These are phyloP conservation scores for Colletotrichum spaethianum DNA, from an alignment of 2,329 filamentous ascomycete species.

Conservation along the genomic window DNA sequence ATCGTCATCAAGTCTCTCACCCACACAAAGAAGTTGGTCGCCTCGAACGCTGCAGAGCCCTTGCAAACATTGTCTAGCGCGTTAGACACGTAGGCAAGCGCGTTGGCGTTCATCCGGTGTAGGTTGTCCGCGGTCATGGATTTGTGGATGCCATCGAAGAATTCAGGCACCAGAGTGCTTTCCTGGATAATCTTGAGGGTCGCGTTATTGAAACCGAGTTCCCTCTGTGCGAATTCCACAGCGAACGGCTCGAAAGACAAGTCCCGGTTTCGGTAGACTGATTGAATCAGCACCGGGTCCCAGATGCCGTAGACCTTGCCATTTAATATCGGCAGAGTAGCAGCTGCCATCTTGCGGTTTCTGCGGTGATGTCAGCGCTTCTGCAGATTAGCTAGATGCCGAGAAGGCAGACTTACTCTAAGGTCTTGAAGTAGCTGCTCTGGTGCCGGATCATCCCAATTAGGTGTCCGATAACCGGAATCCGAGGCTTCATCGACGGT, in stretches of 20 bases:
- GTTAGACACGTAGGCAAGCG: constrained; percentile 25
- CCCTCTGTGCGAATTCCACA: constrained; percentile 53
- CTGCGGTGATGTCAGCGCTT: constrained; percentile 42
- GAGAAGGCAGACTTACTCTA: constrained; percentile 51
- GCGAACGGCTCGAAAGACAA: constrained; percentile 60
- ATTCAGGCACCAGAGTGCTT: constrained; percentile 8
- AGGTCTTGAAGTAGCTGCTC: constrained; percentile 52
- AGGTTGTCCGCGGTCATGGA: constrained; percentile 19
- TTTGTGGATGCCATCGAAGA: constrained; percentile 30
- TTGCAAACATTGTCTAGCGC: constrained; percentile 45
- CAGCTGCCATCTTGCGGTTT: constrained; percentile 52
- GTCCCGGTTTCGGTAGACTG: constrained; percentile 56
- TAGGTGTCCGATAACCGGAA: constrained; percentile 63
- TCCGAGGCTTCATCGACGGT: constrained; percentile 54
- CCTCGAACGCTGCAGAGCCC: constrained; percentile 8
- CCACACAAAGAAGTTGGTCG: constrained; percentile 56
- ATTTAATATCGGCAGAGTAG: constrained; percentile 60
- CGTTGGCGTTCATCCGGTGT: constrained; percentile 32
- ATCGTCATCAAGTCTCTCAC: constrained; percentile 54
- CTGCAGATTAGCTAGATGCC: constrained; percentile 48
- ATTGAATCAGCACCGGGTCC: constrained; percentile 54
- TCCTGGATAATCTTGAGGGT: constrained; percentile 45
- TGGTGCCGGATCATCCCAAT: constrained; percentile 57
- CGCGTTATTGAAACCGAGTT: constrained; percentile 53
- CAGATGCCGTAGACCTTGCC: constrained; percentile 61